Percentiles rank a stretch among this genome's conserved stretches.
phyloP scores from a whole-genome alignment of 306 rosid species.

The Cyamopsis tetragonoloba region DNA sequence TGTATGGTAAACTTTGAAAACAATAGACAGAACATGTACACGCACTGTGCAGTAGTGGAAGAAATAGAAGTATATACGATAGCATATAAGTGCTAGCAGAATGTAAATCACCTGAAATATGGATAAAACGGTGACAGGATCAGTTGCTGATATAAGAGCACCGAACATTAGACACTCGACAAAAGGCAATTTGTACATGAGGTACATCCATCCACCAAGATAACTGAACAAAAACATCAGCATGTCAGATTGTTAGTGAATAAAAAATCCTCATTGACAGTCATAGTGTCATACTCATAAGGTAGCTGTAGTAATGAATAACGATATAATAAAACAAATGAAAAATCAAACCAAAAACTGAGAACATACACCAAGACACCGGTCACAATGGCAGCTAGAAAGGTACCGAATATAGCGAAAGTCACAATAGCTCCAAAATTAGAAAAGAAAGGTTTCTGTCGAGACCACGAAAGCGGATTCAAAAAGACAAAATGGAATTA shows the following conservation, averaged over 20 bases:
- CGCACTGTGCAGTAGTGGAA: not conserved
- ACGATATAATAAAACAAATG: not conserved
- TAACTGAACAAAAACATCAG: conserved; percentile 35
- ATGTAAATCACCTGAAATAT: conserved; percentile 60
- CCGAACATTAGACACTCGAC: conserved; percentile 89
- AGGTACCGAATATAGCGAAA: conserved; percentile 72
- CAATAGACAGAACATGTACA: not conserved
- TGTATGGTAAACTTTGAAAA: not conserved
- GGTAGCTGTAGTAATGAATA: not conserved
- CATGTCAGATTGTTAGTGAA: no score
- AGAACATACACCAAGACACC: conserved; percentile 63
- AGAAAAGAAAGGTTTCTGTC: conserved; percentile 74
- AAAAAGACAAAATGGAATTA: not conserved
- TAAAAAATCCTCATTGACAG: not conserved
- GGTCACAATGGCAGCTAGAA: conserved; percentile 65
- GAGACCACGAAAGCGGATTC: not conserved
- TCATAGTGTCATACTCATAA: not conserved
- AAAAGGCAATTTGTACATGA: conserved; percentile 72
- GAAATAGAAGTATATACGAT: not conserved
- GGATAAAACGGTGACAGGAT: conserved; percentile 82
- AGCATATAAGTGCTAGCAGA: not conserved
- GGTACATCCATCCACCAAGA: conserved; percentile 63
- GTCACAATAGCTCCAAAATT: conserved; percentile 86
- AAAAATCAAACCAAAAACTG: no score
- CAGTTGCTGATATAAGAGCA: conserved; percentile 84